These are phyloP conservation scores for Jatropha curcas DNA, from an alignment of 345 rosid species.

Conservation along the genomic window DNA sequence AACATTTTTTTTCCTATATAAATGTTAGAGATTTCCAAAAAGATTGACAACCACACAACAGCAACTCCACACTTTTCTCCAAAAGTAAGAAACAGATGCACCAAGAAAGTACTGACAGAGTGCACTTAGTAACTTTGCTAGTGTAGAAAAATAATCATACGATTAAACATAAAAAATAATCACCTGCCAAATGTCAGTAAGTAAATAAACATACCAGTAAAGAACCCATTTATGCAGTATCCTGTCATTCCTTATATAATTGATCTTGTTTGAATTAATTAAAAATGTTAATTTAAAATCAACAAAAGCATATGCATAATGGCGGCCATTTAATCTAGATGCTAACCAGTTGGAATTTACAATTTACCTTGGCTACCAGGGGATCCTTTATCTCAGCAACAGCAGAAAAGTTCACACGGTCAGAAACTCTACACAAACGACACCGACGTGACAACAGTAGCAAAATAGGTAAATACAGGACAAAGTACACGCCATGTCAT, in stretches of 20 bases:
- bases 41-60: not conserved
- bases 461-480: not conserved
- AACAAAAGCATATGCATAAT: not conserved
- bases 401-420: slow-evolving; percentile 56
- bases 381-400: slow-evolving; percentile 68
- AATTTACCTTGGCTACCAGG: slow-evolving; percentile 66
- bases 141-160: not conserved
- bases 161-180: not conserved
- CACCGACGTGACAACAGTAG: not conserved
- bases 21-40: not conserved
- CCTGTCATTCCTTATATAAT: not conserved
- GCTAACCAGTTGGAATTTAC: not conserved
- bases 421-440: slow-evolving; percentile 49
- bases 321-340: not conserved
- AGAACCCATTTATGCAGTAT: no score
- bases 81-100: not conserved
- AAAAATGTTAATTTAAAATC: not conserved
- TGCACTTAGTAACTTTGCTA: not conserved
- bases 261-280: not conserved
- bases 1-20: not conserved
- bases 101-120: not conserved
- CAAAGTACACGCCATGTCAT: not conserved
- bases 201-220: no score
- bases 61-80: not conserved
- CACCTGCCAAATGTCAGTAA: no score